Conservation (phyloP, 257 asterid genomes). For the Paraleonurus japonicus region DNA sequence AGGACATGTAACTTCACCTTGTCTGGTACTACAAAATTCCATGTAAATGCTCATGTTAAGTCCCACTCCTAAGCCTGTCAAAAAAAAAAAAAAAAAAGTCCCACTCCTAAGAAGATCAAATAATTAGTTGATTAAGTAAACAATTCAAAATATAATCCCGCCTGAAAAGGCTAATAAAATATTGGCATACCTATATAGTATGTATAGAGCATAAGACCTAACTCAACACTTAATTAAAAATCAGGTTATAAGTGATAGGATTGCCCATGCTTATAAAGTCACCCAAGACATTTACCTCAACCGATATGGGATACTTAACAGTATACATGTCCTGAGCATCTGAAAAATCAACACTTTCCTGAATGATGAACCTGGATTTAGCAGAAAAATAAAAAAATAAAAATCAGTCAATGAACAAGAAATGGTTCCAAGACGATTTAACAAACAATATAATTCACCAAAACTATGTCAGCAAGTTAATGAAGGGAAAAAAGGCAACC, state of each 20-base stretch:
- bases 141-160: neutral
- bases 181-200: constrained; percentile 64
- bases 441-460: constrained; percentile 8
- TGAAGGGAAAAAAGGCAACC: neutral
- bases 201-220: too few relatives aligned
- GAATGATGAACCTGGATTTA: constrained; percentile 70
- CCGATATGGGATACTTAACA: too few relatives aligned
- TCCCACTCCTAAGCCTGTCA: too few relatives aligned
- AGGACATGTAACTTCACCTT: constrained; percentile 47
- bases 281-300: too few relatives aligned
- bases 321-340: constrained; percentile 92
- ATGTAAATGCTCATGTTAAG: constrained; percentile 68
- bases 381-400: constrained; percentile 24
- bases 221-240: too few relatives aligned
- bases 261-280: too few relatives aligned
- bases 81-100: too few relatives aligned
- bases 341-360: constrained; percentile 87
- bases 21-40: constrained; percentile 91
- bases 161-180: constrained; percentile 9
- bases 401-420: constrained; percentile 13
- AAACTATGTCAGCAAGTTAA: neutral
- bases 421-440: neutral
- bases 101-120: constrained; percentile 70
- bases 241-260: too few relatives aligned
- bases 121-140: constrained; percentile 22